Base-by-base conservation (phyloP, 495 filamentous ascomycete species). In the Bombardia bombarda region DNA sequence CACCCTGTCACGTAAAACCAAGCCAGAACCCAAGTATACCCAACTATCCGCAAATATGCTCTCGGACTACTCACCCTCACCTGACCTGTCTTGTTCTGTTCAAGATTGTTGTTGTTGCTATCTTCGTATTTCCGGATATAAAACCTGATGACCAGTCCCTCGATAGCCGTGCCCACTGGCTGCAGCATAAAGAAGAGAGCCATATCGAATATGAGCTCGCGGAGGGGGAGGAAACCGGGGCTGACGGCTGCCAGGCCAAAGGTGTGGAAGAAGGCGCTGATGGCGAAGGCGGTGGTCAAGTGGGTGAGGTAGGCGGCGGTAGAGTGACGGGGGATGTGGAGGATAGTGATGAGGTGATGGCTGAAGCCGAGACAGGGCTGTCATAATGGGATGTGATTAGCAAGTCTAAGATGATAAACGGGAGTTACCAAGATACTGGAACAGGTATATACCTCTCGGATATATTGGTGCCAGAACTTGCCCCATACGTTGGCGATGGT, bases 391-490 rank as follows among this genome's bases (percentile, higher is more conserved):
- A n/a, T n/a, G n/a, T n/a, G n/a, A n/a, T n/a, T n/a, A n/a, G n/a
- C n/a, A n/a, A n/a, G n/a, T n/a, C n/a, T n/a, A n/a, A n/a, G n/a
- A n/a, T n/a, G n/a, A n/a, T n/a, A n/a, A n/a, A n/a, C n/a, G n/a
- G n/a, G n/a, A n/a, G n/a, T n/a, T 32, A 13, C 18, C 12, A 31
- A 9, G 16, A n/a, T 13, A 2, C 13, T 16, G 62, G 52, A 1
- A 51, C n/a, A 16, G 46, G 37, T 0, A 55, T 50, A 18, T n/a
- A 58, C 53, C 38, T 55, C 45, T 19, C 63, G 62, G 13, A 66
- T 28, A 22, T 57, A 48, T 38, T 66, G 60, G 41, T 71, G 66
- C 67, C 67, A 71, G 50, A 66, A 69, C 38, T 53, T 60, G 3
- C 65, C 67, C 39, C 52, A 32, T 21, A 38, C 51, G 16, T 38